Percentiles rank a stretch among this genome's conserved stretches.
phyloP scores from a whole-genome alignment of 768 basidiomycete species.

The Fomitopsis pulvina region DNA sequence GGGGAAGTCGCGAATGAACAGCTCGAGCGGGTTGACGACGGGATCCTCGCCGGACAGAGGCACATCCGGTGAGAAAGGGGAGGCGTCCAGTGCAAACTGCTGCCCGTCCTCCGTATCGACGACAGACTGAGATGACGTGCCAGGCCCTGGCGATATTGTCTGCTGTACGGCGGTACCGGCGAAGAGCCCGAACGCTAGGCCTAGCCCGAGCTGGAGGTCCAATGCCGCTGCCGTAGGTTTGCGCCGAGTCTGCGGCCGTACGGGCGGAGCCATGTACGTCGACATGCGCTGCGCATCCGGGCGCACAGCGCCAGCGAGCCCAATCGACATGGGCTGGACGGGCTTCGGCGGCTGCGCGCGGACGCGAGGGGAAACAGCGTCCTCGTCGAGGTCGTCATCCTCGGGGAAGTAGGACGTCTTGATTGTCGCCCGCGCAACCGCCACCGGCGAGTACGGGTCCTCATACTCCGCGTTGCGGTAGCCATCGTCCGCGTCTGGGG shows the following conservation, averaged over 20 bases:
- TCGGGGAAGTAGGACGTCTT: not conserved
- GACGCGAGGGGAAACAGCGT: not conserved
- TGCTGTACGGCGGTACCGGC: too few relatives aligned
- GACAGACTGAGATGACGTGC: too few relatives aligned
- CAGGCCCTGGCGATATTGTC: too few relatives aligned
- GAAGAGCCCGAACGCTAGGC: too few relatives aligned
- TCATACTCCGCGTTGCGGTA: not conserved
- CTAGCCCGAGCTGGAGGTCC: too few relatives aligned
- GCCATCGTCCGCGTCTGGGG: too few relatives aligned
- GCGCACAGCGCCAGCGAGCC: not conserved
- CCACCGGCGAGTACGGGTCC: not conserved
- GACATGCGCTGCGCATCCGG: not conserved
- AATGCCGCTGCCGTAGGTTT: too few relatives aligned
- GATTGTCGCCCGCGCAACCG: not conserved
- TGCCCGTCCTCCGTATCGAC: not conserved
- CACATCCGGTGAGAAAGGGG: not conserved
- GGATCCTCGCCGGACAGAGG: not conserved
- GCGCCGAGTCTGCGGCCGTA: too few relatives aligned
- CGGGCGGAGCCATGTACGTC: not conserved
- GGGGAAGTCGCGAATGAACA: not conserved
- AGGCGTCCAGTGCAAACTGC: not conserved
- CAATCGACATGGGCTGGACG: not conserved
- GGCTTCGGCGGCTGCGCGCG: not conserved
- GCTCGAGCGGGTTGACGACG: not conserved
- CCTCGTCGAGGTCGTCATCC: not conserved